phyloP scores from a whole-genome alignment of 371 early-diverging fungal species.

The Edhazardia aedis region DNA sequence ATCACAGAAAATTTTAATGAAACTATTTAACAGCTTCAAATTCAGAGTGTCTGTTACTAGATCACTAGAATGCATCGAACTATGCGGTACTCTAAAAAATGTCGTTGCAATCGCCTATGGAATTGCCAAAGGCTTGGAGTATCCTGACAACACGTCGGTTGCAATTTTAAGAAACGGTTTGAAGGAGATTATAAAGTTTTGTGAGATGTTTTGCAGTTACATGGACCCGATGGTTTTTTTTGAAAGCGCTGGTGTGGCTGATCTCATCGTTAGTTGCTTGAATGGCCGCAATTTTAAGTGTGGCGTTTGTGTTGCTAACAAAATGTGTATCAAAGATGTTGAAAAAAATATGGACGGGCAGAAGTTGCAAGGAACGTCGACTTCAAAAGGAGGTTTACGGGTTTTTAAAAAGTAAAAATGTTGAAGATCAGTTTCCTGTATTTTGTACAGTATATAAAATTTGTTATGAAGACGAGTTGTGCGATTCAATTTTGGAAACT shows the following conservation, averaged over 20 bases:
- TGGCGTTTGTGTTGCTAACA: constrained; percentile 41
- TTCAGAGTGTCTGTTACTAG: constrained; percentile 60
- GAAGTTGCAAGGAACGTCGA: constrained; percentile 80
- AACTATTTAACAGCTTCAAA: constrained; percentile 62
- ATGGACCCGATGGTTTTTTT: constrained; percentile 67
- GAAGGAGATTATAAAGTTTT: constrained; percentile 75
- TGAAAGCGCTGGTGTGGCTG: constrained; percentile 71
- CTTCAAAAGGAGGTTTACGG: constrained; percentile 63
- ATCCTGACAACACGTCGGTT: constrained; percentile 77
- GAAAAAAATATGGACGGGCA: constrained; percentile 82
- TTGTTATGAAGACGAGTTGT: constrained; percentile 51
- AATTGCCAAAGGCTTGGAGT: constrained; percentile 60
- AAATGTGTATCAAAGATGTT: constrained; percentile 56
- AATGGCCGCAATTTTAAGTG: constrained; percentile 81
- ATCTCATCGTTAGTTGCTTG: constrained; percentile 72
- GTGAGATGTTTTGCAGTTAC: constrained; percentile 54
- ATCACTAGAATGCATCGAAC: constrained; percentile 70
- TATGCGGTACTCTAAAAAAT: constrained; percentile 91
- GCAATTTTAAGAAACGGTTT: constrained; percentile 81
- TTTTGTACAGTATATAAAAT: constrained; percentile 65
- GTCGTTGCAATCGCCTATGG: constrained; percentile 89
- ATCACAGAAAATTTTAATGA: constrained; percentile 55
- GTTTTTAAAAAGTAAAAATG: constrained; percentile 49
- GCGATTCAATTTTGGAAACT: neutral
- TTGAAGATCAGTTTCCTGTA: constrained; percentile 55